Percentiles rank a stretch among this genome's conserved stretches.
These are phyloP conservation scores for Termitomyces sp. DNA, from an alignment of 768 basidiomycete genomes.

Conservation along the genomic window DNA sequence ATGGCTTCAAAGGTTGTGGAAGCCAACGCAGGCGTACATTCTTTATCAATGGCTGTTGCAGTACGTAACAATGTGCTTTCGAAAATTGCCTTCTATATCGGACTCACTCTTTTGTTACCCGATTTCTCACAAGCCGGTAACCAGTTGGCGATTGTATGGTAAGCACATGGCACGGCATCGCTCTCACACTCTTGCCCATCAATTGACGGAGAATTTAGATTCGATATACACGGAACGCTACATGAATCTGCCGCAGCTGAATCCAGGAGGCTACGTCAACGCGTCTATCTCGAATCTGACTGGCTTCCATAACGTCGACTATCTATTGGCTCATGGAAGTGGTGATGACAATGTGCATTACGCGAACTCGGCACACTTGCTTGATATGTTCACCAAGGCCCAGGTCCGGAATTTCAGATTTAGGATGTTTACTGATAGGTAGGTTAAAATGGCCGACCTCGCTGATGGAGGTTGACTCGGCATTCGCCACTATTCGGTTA, in stretches of 20 bases:
- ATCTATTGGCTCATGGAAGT: constrained; percentile 85
- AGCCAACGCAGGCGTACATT: constrained; percentile 84
- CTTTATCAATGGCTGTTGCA: constrained; percentile 86
- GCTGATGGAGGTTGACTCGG: constrained; percentile 13
- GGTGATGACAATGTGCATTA: constrained; percentile 98
- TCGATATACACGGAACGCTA: constrained; percentile 97
- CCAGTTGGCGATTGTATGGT: constrained; percentile 83
- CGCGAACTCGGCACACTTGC: constrained; percentile 81
- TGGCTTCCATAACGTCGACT: constrained; percentile 78
- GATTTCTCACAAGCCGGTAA: constrained; percentile 63
- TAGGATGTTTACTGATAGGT: constrained; percentile 98
- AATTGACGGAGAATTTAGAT: constrained; percentile 39
- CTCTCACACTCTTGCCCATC: constrained; percentile 1
- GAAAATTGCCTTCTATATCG: neutral
- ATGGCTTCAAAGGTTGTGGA: constrained; percentile 93
- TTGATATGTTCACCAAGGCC: constrained; percentile 87
- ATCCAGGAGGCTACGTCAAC: constrained; percentile 84
- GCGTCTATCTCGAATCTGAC: constrained; percentile 86
- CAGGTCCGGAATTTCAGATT: constrained; percentile 75
- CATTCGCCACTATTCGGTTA: constrained; percentile 8
- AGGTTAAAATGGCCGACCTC: constrained; percentile 17
- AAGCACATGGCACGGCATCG: constrained; percentile 16
- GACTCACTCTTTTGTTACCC: neutral
- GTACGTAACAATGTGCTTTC: constrained; percentile 36
- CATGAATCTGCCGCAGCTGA: constrained; percentile 79